Percentiles rank a stretch among this genome's conserved stretches.
phyloP scores from a whole-genome alignment of 805 yeast species.

The Brettanomyces naardenensis region DNA sequence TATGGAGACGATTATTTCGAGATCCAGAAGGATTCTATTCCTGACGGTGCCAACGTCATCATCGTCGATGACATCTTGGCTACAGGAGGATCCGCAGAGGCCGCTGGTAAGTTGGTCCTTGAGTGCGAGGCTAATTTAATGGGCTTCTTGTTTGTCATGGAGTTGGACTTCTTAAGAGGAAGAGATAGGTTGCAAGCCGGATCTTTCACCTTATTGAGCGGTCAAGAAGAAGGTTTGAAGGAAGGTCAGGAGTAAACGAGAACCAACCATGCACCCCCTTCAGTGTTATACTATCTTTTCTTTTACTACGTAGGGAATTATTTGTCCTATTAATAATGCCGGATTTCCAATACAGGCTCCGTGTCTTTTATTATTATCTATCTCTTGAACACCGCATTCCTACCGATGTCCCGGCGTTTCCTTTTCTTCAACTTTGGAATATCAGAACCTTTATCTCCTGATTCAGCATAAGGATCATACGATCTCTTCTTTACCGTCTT shows the following conservation, averaged over 20 bases:
- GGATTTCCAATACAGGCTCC: neutral
- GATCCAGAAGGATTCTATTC: conserved; percentile 76
- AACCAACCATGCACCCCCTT: too few species aligned
- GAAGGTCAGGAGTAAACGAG: conserved; percentile 5
- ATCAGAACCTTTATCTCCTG: conserved; percentile 12
- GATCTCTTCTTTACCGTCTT: conserved; percentile 28
- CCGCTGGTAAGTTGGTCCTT: conserved; percentile 80
- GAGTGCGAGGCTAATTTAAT: conserved; percentile 62
- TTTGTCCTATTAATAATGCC: neutral
- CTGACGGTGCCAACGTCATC: conserved; percentile 71
- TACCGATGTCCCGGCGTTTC: conserved; percentile 19
- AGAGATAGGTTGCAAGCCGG: conserved; percentile 81
- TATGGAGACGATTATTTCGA: conserved; percentile 89
- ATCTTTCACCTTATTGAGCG: conserved; percentile 81
- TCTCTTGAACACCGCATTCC: conserved; percentile 22
- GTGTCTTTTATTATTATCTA: conserved; percentile 6
- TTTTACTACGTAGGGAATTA: too few species aligned
- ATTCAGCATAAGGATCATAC: conserved; percentile 52
- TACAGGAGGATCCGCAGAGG: conserved; percentile 94
- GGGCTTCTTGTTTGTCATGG: conserved; percentile 87
- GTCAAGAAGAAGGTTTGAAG: conserved; percentile 54
- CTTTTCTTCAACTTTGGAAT: conserved; percentile 21
- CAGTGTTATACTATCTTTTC: too few species aligned
- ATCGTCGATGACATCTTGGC: conserved; percentile 96
- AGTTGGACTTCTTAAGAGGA: conserved; percentile 90